Evolutionary conservation across 768 basidiomycete genomes (phyloP), one percentile per base, ranked within the genome.

Genomic region (Pulveroboletus sp.): DNA sequence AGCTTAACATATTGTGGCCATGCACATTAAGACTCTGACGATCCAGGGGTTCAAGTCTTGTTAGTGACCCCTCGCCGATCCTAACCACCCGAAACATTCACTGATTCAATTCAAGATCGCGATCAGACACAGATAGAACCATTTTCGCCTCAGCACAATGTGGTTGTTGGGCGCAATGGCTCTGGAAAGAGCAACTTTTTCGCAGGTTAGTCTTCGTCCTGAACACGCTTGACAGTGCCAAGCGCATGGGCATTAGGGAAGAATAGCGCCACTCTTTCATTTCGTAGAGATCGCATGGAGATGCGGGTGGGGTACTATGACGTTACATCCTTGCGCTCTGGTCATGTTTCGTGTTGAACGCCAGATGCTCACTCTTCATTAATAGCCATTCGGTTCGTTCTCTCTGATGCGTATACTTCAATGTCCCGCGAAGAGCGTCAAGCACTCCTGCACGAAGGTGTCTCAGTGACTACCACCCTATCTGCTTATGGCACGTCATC

Each of bases 131-230:
- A 89, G 59, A 91, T 96, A 51, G 94, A 97, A 58, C 94, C 94
- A 0, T 99, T 99, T 71, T 90, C 86, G 18, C 83, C 93, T 1
- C 83, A 77, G 43, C 93, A 96, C 65, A 98, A 98, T 71, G 93
- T 98, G 10, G 93, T 98, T 8, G 94, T 98, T 8, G 95, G 96
- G 12, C 74, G 96, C 38, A 98, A 99, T 79, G 96, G 96, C 11
- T 92, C 89, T 6, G 96, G 96, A 44, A 99, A 99, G 76, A 93
- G 90, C 62, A 99, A 98, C 68, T 98, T 99, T 77, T 99, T 99
- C 69, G 85, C 90, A 33, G 93, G 91, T 88, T 45, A 56, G 85
- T 65, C 26, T 37, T 18, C 24, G 9, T 42, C 36, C 18, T 11
- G 11, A 38, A 30, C 7, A 14, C 14, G 11, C 12, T 27, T 38